A percentile compares a stretch with the other conserved stretches of the same genome.
phyloP scores from a whole-genome alignment of 2,329 filamentous ascomycete species.

The Tricladium varicosporioides region DNA sequence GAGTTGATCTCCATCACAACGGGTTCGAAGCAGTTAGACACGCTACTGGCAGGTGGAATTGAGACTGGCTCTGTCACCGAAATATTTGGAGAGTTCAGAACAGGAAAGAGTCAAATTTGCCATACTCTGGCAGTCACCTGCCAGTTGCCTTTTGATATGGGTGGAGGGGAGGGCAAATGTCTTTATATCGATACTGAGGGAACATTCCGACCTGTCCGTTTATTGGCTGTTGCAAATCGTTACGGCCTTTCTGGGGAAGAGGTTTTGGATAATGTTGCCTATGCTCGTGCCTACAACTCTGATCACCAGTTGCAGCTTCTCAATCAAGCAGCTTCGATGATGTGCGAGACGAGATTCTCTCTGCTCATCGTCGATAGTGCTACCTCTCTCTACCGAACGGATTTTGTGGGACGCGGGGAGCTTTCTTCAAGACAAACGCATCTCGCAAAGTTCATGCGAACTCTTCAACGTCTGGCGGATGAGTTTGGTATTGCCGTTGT shows the following conservation, averaged over 20 bases:
- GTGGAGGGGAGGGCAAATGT: constrained; percentile 96
- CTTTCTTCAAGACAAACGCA: constrained; percentile 91
- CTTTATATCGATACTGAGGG: constrained; percentile 98
- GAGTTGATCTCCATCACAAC: constrained; percentile 98
- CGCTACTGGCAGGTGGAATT: constrained; percentile 86
- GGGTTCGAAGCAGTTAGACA: constrained; percentile 95
- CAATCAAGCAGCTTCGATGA: constrained; percentile 95
- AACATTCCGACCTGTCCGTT: constrained; percentile 88
- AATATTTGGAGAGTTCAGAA: constrained; percentile 96
- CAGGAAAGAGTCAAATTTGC: constrained; percentile 97
- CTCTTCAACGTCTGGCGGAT: constrained; percentile 72
- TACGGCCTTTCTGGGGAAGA: constrained; percentile 96
- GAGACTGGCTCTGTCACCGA: constrained; percentile 98
- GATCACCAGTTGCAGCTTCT: constrained; percentile 95
- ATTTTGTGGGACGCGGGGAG: constrained; percentile 95
- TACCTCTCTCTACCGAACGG: constrained; percentile 91
- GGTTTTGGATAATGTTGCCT: constrained; percentile 96
- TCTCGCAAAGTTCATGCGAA: constrained; percentile 85
- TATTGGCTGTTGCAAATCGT: constrained; percentile 88
- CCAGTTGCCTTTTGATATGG: constrained; percentile 97
- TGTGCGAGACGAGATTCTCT: constrained; percentile 98
- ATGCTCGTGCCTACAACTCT: constrained; percentile 96
- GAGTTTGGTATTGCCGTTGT: constrained; percentile 96
- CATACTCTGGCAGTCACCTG: constrained; percentile 98
- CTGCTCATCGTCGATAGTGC: constrained; percentile 94